Evolutionary conservation across 1,284 basidiomycete species (phyloP).

Genomic region (Ustilago esculenta): DNA sequence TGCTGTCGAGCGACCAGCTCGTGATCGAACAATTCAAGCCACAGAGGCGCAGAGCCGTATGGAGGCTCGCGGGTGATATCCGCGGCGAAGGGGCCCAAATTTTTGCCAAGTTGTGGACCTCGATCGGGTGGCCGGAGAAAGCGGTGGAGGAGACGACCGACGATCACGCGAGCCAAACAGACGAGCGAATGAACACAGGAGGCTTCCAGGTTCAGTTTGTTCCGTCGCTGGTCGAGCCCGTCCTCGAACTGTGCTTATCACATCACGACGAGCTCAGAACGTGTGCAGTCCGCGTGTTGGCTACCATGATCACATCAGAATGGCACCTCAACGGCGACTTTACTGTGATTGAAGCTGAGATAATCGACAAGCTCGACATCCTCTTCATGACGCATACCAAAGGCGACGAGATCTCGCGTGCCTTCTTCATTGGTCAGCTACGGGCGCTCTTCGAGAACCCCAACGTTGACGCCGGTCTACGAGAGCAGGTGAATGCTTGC

Average conservation of each 20-base stretch:
- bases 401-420: conserved; percentile 85
- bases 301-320: conserved; percentile 95
- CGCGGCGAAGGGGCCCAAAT: conserved; percentile 90
- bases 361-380: conserved; percentile 93
- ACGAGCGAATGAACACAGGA: conserved; percentile 57
- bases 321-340: conserved; percentile 64
- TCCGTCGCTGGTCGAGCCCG: conserved; percentile 85
- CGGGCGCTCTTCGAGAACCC: conserved; percentile 85
- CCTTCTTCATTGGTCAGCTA: conserved; percentile 93
- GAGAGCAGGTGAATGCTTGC: conserved; percentile 81
- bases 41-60: conserved; percentile 90
- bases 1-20: conserved; percentile 88
- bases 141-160: conserved; percentile 12
- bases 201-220: conserved; percentile 67
- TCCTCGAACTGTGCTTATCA: conserved; percentile 91
- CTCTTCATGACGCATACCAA: conserved; percentile 88
- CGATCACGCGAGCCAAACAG: conserved; percentile 20
- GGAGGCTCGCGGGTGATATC: conserved; percentile 93
- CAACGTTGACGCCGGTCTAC: conserved; percentile 80
- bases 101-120: conserved; percentile 84
- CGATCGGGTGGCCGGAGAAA: conserved; percentile 70
- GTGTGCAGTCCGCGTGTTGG: conserved; percentile 86
- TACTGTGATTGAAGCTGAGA: conserved; percentile 79
- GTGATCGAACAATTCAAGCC: conserved; percentile 93
- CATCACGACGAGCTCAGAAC: conserved; percentile 91